Conservation (phyloP, 371 early-diverging fungal genomes). For the Zopfochytrium polystomum region DNA sequence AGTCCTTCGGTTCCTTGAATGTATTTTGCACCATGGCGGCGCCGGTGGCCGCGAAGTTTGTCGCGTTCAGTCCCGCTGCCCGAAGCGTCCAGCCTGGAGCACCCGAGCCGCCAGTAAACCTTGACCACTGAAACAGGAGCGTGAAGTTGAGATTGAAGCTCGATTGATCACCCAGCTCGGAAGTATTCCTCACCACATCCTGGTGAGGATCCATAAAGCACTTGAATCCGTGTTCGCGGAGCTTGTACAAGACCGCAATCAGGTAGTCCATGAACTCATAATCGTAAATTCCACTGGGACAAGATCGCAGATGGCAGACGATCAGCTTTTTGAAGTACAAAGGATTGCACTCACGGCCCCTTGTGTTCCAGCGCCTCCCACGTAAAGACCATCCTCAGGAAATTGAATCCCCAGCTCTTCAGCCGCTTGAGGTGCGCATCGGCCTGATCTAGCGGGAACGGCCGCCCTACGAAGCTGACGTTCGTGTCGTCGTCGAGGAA, state of each 20-base stretch:
- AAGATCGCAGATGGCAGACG: too few species aligned
- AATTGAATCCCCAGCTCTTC: conserved; percentile 73
- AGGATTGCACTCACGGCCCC: too few species aligned
- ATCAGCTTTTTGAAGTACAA: too few species aligned
- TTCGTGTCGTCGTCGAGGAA: conserved; percentile 41
- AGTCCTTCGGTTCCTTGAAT: conserved; percentile 21
- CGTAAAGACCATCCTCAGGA: conserved; percentile 70
- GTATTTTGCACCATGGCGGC: conserved; percentile 76
- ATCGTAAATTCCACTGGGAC: conserved; percentile 83
- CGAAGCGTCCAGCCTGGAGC: conserved; percentile 83
- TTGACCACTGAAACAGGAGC: too few species aligned
- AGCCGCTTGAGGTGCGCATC: conserved; percentile 74
- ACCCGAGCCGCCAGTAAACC: conserved; percentile 71
- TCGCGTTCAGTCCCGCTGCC: conserved; percentile 69
- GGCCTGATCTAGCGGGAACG: conserved; percentile 79
- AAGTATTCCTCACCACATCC: too few species aligned
- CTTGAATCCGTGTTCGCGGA: conserved; percentile 64
- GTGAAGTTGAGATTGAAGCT: too few species aligned
- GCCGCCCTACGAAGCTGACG: conserved; percentile 56
- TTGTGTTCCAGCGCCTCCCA: conserved; percentile 91
- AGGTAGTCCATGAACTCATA: conserved; percentile 79
- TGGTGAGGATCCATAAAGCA: conserved; percentile 53
- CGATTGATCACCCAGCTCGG: too few species aligned
- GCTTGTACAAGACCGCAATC: conserved; percentile 61
- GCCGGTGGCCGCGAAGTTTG: conserved; percentile 59